phyloP scores from a whole-genome alignment of 1,139 yeast genomes.

The Suhomyces choctaworum region DNA sequence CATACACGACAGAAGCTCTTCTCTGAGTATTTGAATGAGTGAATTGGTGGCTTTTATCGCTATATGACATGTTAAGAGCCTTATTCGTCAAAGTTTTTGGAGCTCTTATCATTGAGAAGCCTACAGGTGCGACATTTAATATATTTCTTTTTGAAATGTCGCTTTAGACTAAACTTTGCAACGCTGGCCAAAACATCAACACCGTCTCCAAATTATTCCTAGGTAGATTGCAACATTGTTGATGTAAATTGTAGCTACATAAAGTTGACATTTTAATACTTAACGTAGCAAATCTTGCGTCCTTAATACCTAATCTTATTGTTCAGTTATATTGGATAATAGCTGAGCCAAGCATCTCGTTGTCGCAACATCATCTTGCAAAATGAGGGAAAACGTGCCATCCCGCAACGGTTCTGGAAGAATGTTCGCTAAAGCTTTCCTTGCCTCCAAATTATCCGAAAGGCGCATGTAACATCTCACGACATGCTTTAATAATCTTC shows the following conservation, averaged over 20 bases:
- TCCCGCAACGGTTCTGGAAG: slow-evolving; percentile 87
- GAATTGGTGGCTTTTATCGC: slow-evolving; percentile 37
- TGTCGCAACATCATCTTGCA: slow-evolving; percentile 87
- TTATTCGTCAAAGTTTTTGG: too few relatives aligned
- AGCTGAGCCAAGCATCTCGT: slow-evolving; percentile 85
- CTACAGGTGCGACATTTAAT: too few relatives aligned
- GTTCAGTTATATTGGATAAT: slow-evolving; percentile 62
- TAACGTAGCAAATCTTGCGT: too few relatives aligned
- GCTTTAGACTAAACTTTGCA: too few relatives aligned
- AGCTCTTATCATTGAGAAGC: too few relatives aligned
- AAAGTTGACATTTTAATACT: too few relatives aligned
- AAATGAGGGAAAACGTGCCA: slow-evolving; percentile 79
- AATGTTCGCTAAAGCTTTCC: slow-evolving; percentile 80
- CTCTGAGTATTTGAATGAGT: slow-evolving; percentile 49
- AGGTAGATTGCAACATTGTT: too few relatives aligned
- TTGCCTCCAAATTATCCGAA: slow-evolving; percentile 87
- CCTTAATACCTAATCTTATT: too few relatives aligned
- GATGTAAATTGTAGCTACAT: too few relatives aligned
- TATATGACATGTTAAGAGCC: slow-evolving; percentile 7
- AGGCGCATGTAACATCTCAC: slow-evolving; percentile 90
- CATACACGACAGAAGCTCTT: slow-evolving; percentile 54
- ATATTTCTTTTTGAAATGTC: too few relatives aligned
- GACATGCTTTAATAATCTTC: slow-evolving; percentile 86
- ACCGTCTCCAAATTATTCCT: too few relatives aligned
- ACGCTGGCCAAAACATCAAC: too few relatives aligned